Evolutionary conservation across 1,284 basidiomycete species (phyloP).

Genomic region (Retiboletus flavoniger): DNA sequence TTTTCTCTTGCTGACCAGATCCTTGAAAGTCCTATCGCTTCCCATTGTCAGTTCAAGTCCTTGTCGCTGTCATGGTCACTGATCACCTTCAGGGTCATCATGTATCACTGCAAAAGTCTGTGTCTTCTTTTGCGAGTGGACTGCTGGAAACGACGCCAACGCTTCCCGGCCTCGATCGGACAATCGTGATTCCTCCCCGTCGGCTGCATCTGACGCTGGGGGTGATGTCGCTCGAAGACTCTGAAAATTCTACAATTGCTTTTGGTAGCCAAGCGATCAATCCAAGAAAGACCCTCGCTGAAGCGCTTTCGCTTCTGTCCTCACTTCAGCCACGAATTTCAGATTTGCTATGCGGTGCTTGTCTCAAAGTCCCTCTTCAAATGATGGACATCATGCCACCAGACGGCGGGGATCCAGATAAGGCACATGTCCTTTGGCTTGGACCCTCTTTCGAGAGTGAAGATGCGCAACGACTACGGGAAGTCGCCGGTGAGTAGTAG

Average conservation of each 20-base stretch:
- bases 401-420: slow-evolving; percentile 36
- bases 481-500: slow-evolving; percentile 44
- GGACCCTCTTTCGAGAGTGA: slow-evolving; percentile 40
- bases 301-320: slow-evolving; percentile 48
- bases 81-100: slow-evolving; percentile 49
- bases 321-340: slow-evolving; percentile 47
- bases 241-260: background rate
- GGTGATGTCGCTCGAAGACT: slow-evolving; percentile 55
- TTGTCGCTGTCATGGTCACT: slow-evolving; percentile 1
- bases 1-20: background rate
- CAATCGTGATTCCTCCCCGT: slow-evolving; percentile 59
- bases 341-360: slow-evolving; percentile 25
- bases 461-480: slow-evolving; percentile 31
- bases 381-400: slow-evolving; percentile 53
- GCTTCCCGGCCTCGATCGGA: slow-evolving; percentile 56
- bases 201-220: slow-evolving; percentile 69
- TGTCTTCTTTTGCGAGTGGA: slow-evolving; percentile 47
- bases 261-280: background rate
- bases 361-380: slow-evolving; percentile 47
- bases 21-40: slow-evolving; percentile 41
- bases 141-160: slow-evolving; percentile 38
- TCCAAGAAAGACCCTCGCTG: slow-evolving; percentile 39
- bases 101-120: slow-evolving; percentile 38
- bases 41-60: slow-evolving; percentile 38
- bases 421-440: slow-evolving; percentile 60